Base-by-base conservation (phyloP, 805 yeast genomes). In the Naumovozyma dairenensis region DNA sequence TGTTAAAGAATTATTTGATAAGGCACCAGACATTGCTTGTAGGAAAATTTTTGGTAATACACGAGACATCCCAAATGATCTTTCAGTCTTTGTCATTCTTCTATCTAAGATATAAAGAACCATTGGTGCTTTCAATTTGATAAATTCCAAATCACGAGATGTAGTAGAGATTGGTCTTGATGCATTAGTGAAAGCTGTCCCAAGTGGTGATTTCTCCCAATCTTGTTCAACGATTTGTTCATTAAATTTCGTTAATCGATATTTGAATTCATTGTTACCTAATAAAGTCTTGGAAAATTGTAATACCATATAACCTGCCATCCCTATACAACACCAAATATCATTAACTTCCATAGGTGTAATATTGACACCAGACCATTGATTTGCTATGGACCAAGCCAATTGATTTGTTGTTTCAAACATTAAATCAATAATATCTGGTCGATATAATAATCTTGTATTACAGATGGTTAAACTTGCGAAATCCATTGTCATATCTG, bases 1-100 rank as follows among this genome's bases (percentile, higher is more conserved):
- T 5, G 93, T 78, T 17, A 89, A 56, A 28, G 76, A 71, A 9
- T 92, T 84, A 48, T 80, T 80, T 12, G 73, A 72, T 32, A 92
- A 62, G 48, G 92, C 98, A 13, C 94, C 94, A 6, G 94, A 83
- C 94, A 92, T 85, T 0, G 94, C 94, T 55, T 92, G 96, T 22
- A 92, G 60, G 42, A 89, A 84, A 17, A 92, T 65, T 46, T 89
- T 92, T 0, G 97, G 96, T 17, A 92, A 70, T 0, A 85, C 96
- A 42, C 98, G 73, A 3, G 87, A 75, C 39, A 92, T 64, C 2
- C 98, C 98, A 55, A 92, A 81, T 0, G 95, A 81, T 42, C 87
- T 79, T 53, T 93, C 97, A 1, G 96, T 85, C 52, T 92, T 92
- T 1, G 95, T 87, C 94, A 92, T 85, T 42, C 98, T 67, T 30